These are phyloP conservation scores for Pyrenophora tritici-repentis DNA, from an alignment of 2,329 filamentous ascomycete genomes.

Conservation along the genomic window DNA sequence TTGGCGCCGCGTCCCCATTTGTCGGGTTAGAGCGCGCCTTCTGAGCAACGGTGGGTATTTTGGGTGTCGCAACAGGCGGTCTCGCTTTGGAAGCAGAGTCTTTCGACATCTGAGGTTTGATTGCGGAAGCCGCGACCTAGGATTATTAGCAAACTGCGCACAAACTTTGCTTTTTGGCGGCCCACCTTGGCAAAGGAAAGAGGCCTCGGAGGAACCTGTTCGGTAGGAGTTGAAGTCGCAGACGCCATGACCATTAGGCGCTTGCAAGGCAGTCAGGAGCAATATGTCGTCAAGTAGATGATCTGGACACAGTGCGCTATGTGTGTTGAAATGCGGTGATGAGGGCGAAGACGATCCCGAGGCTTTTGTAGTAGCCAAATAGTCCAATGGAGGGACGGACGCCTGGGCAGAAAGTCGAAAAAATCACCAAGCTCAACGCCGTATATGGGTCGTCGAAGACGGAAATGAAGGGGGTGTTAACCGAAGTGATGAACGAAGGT, in stretches of 20 bases:
- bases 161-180: not conserved
- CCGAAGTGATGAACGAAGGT: slow-evolving; percentile 33
- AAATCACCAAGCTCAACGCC: slow-evolving; percentile 31
- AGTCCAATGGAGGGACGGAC: slow-evolving; percentile 2
- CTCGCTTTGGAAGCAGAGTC: slow-evolving; percentile 31
- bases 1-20: slow-evolving; percentile 24
- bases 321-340: slow-evolving; percentile 4
- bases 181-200: slow-evolving; percentile 76
- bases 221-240: slow-evolving; percentile 34
- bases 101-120: slow-evolving; percentile 37
- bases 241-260: slow-evolving; percentile 37
- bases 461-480: slow-evolving; percentile 38
- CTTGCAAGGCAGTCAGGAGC: slow-evolving; percentile 14
- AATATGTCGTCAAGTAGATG: slow-evolving; percentile 9
- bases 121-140: slow-evolving; percentile 50
- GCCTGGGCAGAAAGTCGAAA: slow-evolving; percentile 12
- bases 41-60: slow-evolving; percentile 26
- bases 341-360: not conserved
- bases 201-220: slow-evolving; percentile 55
- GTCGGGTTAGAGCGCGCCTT: slow-evolving; percentile 24
- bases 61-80: slow-evolving; percentile 34
- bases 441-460: slow-evolving; percentile 27
- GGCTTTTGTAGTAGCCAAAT: not conserved
- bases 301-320: slow-evolving; percentile 9
- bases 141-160: slow-evolving; percentile 17